These are phyloP conservation scores for Pyricularia grisea DNA, from an alignment of 2,329 filamentous ascomycete species.

Conservation along the genomic window DNA sequence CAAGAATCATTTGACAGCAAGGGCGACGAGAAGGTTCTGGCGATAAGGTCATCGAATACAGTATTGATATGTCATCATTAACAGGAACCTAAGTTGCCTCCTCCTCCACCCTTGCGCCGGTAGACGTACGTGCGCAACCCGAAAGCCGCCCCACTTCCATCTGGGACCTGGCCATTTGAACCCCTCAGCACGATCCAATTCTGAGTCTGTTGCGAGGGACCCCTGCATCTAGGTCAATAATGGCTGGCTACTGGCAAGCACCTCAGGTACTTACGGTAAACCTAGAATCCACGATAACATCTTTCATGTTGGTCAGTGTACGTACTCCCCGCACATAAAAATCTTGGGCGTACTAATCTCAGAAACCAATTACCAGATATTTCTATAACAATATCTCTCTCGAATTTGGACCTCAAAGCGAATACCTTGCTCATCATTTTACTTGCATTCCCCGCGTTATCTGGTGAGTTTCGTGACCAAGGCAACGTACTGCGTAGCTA, in stretches of 20 bases:
- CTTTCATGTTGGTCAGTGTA: too few relatives aligned
- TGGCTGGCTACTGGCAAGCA: neutral
- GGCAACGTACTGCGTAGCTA: too few relatives aligned
- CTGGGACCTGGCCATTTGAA: neutral
- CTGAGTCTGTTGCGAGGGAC: neutral
- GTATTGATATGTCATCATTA: neutral
- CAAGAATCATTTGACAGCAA: neutral
- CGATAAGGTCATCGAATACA: neutral
- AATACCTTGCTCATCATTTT: too few relatives aligned
- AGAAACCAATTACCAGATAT: too few relatives aligned
- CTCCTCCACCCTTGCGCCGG: neutral
- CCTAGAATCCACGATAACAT: too few relatives aligned
- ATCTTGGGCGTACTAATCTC: too few relatives aligned
- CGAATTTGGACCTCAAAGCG: too few relatives aligned
- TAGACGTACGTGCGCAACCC: neutral
- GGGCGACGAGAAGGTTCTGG: neutral
- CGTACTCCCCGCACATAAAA: too few relatives aligned
- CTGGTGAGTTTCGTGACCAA: too few relatives aligned
- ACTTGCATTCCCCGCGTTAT: too few relatives aligned
- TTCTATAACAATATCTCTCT: too few relatives aligned
- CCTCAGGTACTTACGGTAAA: too few relatives aligned
- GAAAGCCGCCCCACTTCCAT: neutral
- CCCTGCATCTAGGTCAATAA: neutral
- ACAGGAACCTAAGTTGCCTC: neutral
- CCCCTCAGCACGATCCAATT: neutral